phyloP scores from a whole-genome alignment of 257 asterid genomes.

The Rehmannia glutinosa region DNA sequence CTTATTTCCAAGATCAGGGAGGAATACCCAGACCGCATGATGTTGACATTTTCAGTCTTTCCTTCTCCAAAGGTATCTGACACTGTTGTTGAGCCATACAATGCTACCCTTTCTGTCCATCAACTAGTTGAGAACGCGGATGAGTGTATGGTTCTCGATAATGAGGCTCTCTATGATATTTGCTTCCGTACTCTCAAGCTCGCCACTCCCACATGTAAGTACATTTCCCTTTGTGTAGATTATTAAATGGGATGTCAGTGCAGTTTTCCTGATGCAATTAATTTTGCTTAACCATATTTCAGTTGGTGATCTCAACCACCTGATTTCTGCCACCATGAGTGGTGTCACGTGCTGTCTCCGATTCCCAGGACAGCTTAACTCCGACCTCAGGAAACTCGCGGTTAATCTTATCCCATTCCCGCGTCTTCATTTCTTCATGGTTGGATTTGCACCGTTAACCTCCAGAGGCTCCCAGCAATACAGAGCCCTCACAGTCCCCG shows the following conservation, averaged over 20 bases:
- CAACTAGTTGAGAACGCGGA: constrained; percentile 59
- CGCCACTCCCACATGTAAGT: constrained; percentile 48
- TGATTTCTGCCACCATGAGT: constrained; percentile 59
- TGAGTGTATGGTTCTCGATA: constrained; percentile 59
- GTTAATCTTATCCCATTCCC: constrained; percentile 63
- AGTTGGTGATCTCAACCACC: constrained; percentile 69
- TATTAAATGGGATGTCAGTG: not conserved
- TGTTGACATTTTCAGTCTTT: constrained; percentile 52
- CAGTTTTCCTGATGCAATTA: not conserved
- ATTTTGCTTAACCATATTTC: constrained; percentile 5
- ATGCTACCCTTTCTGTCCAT: constrained; percentile 53
- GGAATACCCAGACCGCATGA: constrained; percentile 59
- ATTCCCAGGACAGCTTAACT: constrained; percentile 57
- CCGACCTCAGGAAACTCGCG: constrained; percentile 51
- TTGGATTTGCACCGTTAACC: constrained; percentile 50
- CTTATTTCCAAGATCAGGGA: constrained; percentile 58
- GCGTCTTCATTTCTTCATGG: constrained; percentile 59
- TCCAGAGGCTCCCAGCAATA: constrained; percentile 57
- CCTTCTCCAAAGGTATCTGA: constrained; percentile 59
- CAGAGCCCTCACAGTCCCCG: constrained; percentile 50
- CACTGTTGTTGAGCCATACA: constrained; percentile 56
- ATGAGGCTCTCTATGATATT: constrained; percentile 53
- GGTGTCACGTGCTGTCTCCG: constrained; percentile 65
- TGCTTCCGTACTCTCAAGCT: constrained; percentile 66
- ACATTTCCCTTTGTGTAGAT: not conserved